Evolutionary conservation across 441 rosid species (phyloP).

Genomic region (Pelargonium citronellum): DNA sequence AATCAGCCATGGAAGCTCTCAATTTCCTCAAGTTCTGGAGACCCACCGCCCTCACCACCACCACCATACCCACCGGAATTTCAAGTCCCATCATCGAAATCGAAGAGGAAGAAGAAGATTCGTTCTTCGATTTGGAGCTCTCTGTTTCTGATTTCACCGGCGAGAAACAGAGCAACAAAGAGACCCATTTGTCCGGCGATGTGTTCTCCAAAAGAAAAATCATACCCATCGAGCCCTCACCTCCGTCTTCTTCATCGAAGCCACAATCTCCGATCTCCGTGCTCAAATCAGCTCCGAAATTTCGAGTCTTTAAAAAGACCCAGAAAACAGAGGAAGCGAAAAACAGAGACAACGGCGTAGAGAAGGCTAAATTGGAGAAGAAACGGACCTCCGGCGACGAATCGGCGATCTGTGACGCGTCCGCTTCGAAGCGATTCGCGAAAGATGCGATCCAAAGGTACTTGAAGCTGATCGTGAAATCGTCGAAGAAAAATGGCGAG

Average conservation of each 20-base stretch:
- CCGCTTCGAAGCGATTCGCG: not conserved
- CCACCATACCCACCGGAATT: not conserved
- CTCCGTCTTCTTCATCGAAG: not conserved
- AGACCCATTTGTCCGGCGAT: not conserved
- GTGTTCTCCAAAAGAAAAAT: not conserved
- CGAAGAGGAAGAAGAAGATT: not conserved
- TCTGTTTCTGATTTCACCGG: not conserved
- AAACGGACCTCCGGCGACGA: not conserved
- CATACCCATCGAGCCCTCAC: not conserved
- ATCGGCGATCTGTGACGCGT: not conserved
- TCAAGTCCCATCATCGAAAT: not conserved
- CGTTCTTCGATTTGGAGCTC: conserved; percentile 5
- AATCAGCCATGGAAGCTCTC: conserved; percentile 52
- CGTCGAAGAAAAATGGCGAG: conserved; percentile 15
- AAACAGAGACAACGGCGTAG: not conserved
- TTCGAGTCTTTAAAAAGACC: not conserved
- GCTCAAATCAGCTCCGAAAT: conserved; percentile 3
- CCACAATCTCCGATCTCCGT: not conserved
- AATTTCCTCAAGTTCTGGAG: conserved; percentile 55
- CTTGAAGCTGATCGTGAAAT: not conserved
- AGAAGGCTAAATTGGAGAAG: not conserved
- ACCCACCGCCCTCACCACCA: conserved; percentile 11
- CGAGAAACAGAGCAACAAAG: not conserved
- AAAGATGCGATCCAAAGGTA: not conserved
- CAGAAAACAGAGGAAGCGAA: not conserved